Evolutionary conservation across 495 filamentous ascomycete genomes (phyloP), one percentile per base, ranked within the genome.

Genomic region (Xylaria flabelliformis): DNA sequence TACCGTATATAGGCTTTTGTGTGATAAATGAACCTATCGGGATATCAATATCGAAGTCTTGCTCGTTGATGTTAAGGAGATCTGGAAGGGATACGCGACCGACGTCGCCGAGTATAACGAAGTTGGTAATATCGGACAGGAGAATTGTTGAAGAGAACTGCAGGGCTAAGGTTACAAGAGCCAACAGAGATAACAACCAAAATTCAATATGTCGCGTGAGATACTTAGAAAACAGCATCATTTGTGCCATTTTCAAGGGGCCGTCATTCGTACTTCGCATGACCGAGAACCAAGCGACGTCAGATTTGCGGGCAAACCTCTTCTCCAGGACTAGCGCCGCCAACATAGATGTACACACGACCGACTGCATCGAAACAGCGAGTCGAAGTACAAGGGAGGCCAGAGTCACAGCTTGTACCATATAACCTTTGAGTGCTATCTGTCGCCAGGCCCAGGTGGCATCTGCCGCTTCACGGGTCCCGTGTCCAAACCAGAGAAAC

Each of bases 401-500:
- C 10, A 63, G 21, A n/a, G 59, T 64, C n/a, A 64, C 39, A 8
- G 62, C 36, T 13, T 46, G 39, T 15, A 26, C 46, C 39, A 48
- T 34, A 10, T 10, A 15, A 6, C 21, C 39, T 12, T 29, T n/a
- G 21, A 46, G 15, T 32, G 29, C 42, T 12, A 64, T 64, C 36
- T 42, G 36, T 15, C 62, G 36, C 62, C 61, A 44, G 41, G 26
- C 36, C n/a, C n/a, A 39, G 24, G 36, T 64, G 4, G 39, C 61
- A 6, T 44, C 39, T 13, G 61, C 61, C 0, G 61, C 17, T 19
- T 42, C 61, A 6, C 15, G 19, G 39, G 41, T 21, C 39, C 61
- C 61, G 9, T 46, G 61, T 63, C 59, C 59, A 34, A 36, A 36
- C 59, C 59, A 63, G 32, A 63, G 59, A n/a, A 63, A 63, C 7